Conservation (phyloP, 495 filamentous ascomycete species). For the Neurospora intermedia region DNA sequence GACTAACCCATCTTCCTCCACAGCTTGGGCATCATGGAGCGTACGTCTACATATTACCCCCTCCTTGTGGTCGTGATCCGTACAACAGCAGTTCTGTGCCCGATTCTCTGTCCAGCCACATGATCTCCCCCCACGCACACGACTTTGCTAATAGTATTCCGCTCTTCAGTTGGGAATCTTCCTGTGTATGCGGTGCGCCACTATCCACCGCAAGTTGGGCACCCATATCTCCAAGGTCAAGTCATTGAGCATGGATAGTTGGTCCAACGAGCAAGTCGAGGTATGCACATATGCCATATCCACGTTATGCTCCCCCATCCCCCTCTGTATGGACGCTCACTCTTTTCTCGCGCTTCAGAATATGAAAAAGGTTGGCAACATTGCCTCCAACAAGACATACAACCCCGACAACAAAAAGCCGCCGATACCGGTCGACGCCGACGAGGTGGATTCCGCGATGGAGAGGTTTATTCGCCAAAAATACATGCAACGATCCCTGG, state of each 20-base stretch:
- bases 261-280: constrained; percentile 91
- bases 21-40: constrained; percentile 98
- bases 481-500: constrained; percentile 52
- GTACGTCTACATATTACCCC: constrained; percentile 45
- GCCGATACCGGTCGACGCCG: constrained; percentile 72
- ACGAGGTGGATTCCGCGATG: constrained; percentile 86
- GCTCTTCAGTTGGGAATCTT: constrained; percentile 73
- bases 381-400: constrained; percentile 70
- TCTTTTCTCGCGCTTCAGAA: constrained; percentile 42
- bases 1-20: constrained; percentile 13
- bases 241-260: constrained; percentile 94
- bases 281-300: constrained; percentile 37
- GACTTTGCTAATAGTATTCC: constrained; percentile 8
- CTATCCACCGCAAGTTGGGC: constrained; percentile 90
- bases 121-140: not conserved
- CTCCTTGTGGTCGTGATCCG: not conserved
- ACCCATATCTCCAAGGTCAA: constrained; percentile 98
- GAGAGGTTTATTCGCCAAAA: constrained; percentile 91
- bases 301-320: not conserved
- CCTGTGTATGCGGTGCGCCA: constrained; percentile 94
- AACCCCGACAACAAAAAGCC: constrained; percentile 77
- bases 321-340: not conserved
- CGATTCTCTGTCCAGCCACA: not conserved
- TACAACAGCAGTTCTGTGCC: not conserved
- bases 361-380: constrained; percentile 88